Base-by-base conservation (phyloP, 768 basidiomycete species). In the Kwoniella newhampshirensis region DNA sequence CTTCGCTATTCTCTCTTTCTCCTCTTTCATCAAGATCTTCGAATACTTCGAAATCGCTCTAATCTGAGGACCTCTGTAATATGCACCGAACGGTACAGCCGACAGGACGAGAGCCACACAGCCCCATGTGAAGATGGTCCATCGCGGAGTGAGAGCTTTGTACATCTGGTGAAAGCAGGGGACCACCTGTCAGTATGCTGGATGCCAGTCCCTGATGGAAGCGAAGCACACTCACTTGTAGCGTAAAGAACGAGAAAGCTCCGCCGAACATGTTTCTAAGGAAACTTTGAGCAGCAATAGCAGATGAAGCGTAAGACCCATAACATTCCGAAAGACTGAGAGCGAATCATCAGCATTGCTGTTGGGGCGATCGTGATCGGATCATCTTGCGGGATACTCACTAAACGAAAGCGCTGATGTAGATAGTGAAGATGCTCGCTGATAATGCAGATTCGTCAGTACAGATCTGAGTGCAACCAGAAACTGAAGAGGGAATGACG, bases 261-360 rank as follows among this genome's bases (percentile, higher is more conserved):
- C 59, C 65, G 3, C 60, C 76, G 44, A 74, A 60, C 39, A 74
- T 56, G 55, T 76, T 78, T 81, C 86, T 79, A 54, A 81, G 80
- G 53, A 86, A 77, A 64, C 82, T 84, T 71, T 87, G 85, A 1
- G 82, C 86, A 1, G 86, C 86, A 17, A 86, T 75, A 11, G 86
- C 86, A 0, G 84, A 86, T 0, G 85, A 86, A 5, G 86, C 86
- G 68, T 83, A 87, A 4, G 70, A 62, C 11, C 66, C 80, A 20
- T 68, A 86, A 80, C 84, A 85, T 74, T 87, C 85, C 3, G 85
- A 83, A 13, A 87, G 76, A 49, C 63, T 66, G 25, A 11, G 25
- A 32, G 13, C 6, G 6, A 32, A n/a, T 8, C 40, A n/a, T 42
- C 40, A 42, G 21, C 21, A 42, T n/a, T 42, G 17, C 17, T 42